Conservation (phyloP, 2,329 filamentous ascomycete species). For the Stemphylium vesicarium region DNA sequence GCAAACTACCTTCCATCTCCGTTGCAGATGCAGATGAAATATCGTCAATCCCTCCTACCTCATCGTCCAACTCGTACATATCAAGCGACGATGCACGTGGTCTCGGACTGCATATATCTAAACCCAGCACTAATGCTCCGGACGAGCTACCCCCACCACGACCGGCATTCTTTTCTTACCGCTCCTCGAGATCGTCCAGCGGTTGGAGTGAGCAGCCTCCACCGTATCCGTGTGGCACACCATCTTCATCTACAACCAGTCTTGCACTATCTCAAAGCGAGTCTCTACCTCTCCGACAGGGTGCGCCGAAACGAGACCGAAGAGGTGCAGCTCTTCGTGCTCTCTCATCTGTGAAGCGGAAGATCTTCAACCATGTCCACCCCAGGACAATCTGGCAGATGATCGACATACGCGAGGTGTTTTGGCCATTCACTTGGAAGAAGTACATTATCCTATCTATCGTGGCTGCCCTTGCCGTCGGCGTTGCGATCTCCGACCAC, state of each 20-base stretch:
- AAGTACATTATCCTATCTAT: conserved; percentile 18
- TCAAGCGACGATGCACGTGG: neutral
- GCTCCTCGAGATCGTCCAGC: neutral
- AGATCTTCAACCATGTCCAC: conserved; percentile 11
- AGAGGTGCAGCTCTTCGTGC: neutral
- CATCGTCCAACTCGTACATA: neutral
- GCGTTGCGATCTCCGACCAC: conserved; percentile 16
- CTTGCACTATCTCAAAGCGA: neutral
- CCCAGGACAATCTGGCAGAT: conserved; percentile 13
- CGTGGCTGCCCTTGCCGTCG: conserved; percentile 14
- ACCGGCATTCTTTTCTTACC: neutral
- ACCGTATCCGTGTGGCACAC: neutral
- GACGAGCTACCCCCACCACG: neutral
- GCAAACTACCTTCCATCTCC: neutral
- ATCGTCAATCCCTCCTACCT: neutral
- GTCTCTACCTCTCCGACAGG: conserved; percentile 2
- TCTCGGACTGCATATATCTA: neutral
- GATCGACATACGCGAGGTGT: conserved; percentile 17
- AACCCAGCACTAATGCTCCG: neutral
- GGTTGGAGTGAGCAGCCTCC: neutral
- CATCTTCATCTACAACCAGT: neutral
- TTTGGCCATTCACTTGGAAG: conserved; percentile 25
- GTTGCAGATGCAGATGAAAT: neutral
- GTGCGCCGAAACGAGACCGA: conserved; percentile 1
- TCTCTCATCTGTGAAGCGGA: neutral